Percentiles rank a stretch among this genome's conserved stretches.
These are phyloP conservation scores for Theileria annulata DNA, from an alignment of 169 alveolate genomes.

Conservation along the genomic window DNA sequence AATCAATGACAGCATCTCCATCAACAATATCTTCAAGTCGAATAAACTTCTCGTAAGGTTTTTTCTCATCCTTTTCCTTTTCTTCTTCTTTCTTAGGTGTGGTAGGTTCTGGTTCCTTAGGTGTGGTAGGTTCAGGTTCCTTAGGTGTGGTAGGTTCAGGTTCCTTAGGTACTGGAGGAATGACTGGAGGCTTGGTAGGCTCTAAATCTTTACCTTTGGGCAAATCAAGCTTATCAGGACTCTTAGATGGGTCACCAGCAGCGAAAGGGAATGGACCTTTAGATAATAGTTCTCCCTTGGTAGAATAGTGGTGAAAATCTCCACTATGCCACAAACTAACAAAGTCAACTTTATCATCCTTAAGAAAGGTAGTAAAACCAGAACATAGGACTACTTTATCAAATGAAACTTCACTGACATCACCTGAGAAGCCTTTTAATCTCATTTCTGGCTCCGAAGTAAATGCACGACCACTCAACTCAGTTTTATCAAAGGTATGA, in stretches of 20 bases:
- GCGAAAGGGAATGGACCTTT: background rate
- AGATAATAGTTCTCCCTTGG: background rate
- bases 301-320: background rate
- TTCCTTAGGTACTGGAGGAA: background rate
- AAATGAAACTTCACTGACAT: background rate
- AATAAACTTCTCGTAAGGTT: background rate
- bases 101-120: background rate
- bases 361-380: background rate
- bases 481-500: background rate
- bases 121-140: background rate
- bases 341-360: background rate
- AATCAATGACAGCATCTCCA: background rate
- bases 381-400: background rate
- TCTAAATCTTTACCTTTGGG: conserved; percentile 4
- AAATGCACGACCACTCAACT: background rate
- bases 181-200: no score
- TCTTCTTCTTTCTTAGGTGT: background rate
- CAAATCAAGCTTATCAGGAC: background rate
- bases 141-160: background rate
- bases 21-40: background rate
- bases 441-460: background rate
- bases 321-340: background rate
- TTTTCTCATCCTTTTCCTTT: background rate
- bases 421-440: background rate
- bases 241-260: background rate